Percentiles rank a stretch among this genome's conserved stretches.
Evolutionary conservation across 345 rosid species (phyloP).

Genomic region (Salix suchowensis): DNA sequence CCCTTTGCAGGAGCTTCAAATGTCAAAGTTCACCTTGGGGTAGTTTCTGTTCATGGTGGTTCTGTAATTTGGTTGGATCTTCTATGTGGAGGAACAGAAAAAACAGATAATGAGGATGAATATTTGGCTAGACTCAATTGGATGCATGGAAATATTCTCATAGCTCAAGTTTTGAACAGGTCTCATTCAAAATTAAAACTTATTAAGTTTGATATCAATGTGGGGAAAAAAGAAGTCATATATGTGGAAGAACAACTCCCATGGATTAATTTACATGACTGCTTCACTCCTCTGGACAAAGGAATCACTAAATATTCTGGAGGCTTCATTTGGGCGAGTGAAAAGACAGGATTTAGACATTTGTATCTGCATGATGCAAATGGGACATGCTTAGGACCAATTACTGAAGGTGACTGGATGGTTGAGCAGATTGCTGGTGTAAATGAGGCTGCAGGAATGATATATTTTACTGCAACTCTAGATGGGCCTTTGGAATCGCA

Average conservation of each 20-base stretch:
- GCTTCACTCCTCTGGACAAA: constrained; percentile 79
- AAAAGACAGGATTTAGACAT: constrained; percentile 81
- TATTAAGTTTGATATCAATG: constrained; percentile 61
- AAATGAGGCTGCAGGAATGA: constrained; percentile 56
- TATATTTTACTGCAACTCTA: constrained; percentile 77
- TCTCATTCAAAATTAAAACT: constrained; percentile 64
- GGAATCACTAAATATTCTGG: constrained; percentile 46
- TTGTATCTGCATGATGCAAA: constrained; percentile 70
- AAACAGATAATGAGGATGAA: constrained; percentile 51
- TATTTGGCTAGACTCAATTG: constrained; percentile 84
- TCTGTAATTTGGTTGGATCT: constrained; percentile 83
- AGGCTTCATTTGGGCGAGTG: constrained; percentile 97
- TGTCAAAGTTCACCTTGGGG: constrained; percentile 80
- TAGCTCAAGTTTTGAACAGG: constrained; percentile 72
- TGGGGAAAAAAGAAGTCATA: constrained; percentile 57
- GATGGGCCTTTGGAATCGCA: constrained; percentile 77
- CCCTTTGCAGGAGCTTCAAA: constrained; percentile 95
- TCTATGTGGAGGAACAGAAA: constrained; percentile 60
- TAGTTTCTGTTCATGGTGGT: constrained; percentile 69
- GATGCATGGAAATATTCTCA: constrained; percentile 73
- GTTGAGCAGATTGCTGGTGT: constrained; percentile 88
- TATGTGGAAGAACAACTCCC: constrained; percentile 58
- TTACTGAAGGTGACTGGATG: constrained; percentile 89
- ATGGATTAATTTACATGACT: constrained; percentile 90
- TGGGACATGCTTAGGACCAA: constrained; percentile 70